Evolutionary conservation across 208 protist genomes (phyloP).

Genomic region (Borovskyia barvae): DNA sequence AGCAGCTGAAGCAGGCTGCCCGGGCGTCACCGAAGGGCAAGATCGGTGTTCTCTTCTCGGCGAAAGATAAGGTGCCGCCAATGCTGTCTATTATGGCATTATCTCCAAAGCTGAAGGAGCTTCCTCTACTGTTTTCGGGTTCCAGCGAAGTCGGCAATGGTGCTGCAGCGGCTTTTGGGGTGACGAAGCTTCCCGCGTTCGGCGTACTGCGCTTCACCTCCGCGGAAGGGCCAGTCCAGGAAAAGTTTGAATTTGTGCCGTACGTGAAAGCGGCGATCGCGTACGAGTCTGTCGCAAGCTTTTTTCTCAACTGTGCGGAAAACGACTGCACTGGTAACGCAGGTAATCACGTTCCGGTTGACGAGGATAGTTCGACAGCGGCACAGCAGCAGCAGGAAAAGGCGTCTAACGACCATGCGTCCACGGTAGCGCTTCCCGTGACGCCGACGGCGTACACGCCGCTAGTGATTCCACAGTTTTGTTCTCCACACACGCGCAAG

Average conservation of each 20-base stretch:
- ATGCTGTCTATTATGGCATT: constrained; percentile 76
- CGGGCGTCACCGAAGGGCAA: constrained; percentile 32
- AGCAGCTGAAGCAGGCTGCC: constrained; percentile 27
- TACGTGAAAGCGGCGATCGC: constrained; percentile 45
- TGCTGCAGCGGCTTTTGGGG: constrained; percentile 35
- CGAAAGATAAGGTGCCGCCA: constrained; percentile 73
- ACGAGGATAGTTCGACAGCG: not conserved
- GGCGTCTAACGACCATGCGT: not conserved
- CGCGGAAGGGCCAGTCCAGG: not conserved
- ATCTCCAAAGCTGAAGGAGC: constrained; percentile 61
- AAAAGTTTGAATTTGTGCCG: constrained; percentile 32
- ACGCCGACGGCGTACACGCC: constrained; percentile 20
- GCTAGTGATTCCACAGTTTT: constrained; percentile 39
- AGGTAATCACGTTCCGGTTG: not conserved
- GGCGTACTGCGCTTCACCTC: constrained; percentile 38
- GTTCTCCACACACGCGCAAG: constrained; percentile 33
- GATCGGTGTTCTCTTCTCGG: constrained; percentile 73
- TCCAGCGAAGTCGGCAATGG: constrained; percentile 12
- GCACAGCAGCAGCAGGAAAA: not conserved
- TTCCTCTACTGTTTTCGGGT: constrained; percentile 76
- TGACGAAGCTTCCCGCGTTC: constrained; percentile 54
- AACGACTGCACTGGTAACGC: not conserved
- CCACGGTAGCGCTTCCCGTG: constrained; percentile 23
- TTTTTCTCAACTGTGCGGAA: constrained; percentile 43
- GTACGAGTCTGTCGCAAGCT: constrained; percentile 73